Evolutionary conservation across 1,284 basidiomycete species (phyloP).

Genomic region (Fistulina hepatica): DNA sequence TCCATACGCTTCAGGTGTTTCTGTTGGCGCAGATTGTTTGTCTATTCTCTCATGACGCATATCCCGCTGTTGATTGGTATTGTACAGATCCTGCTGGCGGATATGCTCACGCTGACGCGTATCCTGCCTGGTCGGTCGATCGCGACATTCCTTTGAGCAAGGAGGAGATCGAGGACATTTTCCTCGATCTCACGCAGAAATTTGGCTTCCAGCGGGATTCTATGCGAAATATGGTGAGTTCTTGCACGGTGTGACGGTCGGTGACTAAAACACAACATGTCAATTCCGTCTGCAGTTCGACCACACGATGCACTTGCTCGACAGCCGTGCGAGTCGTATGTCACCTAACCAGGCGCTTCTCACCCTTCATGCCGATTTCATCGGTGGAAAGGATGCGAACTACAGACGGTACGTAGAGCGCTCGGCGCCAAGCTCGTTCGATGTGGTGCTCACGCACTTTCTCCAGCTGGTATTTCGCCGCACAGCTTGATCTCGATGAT

Average conservation of each 20-base stretch:
- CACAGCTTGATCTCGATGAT: slow-evolving; percentile 97
- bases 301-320: slow-evolving; percentile 96
- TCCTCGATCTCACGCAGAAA: slow-evolving; percentile 96
- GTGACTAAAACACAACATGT: slow-evolving; percentile 3
- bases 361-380: slow-evolving; percentile 97
- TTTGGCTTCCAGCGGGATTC: slow-evolving; percentile 96
- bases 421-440: no score
- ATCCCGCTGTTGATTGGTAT: no score
- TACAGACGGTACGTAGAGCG: no score
- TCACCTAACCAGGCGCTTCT: slow-evolving; percentile 90
- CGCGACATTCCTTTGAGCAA: slow-evolving; percentile 92
- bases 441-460: no score
- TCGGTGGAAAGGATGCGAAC: slow-evolving; percentile 94
- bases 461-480: slow-evolving; percentile 99
- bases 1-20: no score
- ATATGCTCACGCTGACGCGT: slow-evolving; percentile 74
- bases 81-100: slow-evolving; percentile 35
- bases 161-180: slow-evolving; percentile 98
- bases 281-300: slow-evolving; percentile 58
- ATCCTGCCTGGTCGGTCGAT: slow-evolving; percentile 89
- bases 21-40: no score
- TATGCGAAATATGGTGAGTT: slow-evolving; percentile 75
- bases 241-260: slow-evolving; percentile 7
- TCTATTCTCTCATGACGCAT: no score
- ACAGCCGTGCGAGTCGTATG: slow-evolving; percentile 96